These are phyloP conservation scores for Pleurotus tuoliensis DNA, from an alignment of 768 basidiomycete genomes.

Conservation along the genomic window DNA sequence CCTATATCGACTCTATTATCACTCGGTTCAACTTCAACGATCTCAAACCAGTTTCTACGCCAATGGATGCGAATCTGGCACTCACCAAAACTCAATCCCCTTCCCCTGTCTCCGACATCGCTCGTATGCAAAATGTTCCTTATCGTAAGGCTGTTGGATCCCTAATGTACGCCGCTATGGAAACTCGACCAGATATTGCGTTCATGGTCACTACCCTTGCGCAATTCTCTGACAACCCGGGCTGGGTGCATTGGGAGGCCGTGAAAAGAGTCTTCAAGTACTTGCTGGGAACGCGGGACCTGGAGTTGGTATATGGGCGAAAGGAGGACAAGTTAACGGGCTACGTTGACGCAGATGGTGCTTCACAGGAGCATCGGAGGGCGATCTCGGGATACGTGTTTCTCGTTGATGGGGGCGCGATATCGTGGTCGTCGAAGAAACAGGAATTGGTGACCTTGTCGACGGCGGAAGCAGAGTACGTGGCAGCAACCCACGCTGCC, in stretches of 20 bases:
- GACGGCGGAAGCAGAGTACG: conserved; percentile 13
- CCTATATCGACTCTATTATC: conserved; percentile 20
- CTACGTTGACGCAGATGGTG: conserved; percentile 13
- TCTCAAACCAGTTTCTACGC: conserved; percentile 15
- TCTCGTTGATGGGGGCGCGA: conserved; percentile 17
- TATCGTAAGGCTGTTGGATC: conserved; percentile 18
- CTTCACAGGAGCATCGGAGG: conserved; percentile 10
- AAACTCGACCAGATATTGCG: conserved; percentile 23
- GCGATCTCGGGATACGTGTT: conserved; percentile 24
- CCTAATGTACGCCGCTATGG: conserved; percentile 20
- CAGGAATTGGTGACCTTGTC: conserved; percentile 16
- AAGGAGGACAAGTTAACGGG: conserved; percentile 11
- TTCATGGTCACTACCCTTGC: conserved; percentile 19
- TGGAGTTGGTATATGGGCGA: conserved; percentile 12
- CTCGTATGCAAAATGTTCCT: conserved; percentile 7
- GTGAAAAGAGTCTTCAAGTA: conserved; percentile 33
- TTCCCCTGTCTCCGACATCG: conserved; percentile 2
- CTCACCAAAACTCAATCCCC: conserved; percentile 13
- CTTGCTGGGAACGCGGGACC: conserved; percentile 21
- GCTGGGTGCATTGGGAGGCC: neutral
- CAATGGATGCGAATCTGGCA: conserved; percentile 12
- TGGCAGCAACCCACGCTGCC: conserved; percentile 13
- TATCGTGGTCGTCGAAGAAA: conserved; percentile 22
- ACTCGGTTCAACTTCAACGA: conserved; percentile 14
- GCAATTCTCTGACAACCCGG: conserved; percentile 25